Percentiles rank a stretch among this genome's conserved stretches.
phyloP scores from a whole-genome alignment of 345 rosid genomes.

The Eucalyptus erythrocorys region DNA sequence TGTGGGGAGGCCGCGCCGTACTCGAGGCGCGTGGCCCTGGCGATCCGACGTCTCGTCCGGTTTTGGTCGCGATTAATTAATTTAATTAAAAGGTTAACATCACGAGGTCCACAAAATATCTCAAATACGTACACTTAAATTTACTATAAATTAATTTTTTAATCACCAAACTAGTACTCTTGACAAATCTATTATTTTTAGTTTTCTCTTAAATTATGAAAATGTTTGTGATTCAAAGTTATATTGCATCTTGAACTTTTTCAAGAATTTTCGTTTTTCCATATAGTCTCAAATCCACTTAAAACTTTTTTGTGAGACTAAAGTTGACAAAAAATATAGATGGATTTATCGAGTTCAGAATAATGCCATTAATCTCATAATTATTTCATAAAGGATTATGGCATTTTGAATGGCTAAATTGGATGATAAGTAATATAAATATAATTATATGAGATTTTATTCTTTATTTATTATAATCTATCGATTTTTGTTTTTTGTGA shows the following conservation, averaged over 20 bases:
- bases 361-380: no score
- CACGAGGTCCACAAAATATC: no score
- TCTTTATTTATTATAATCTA: rapidly evolving
- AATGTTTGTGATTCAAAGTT: rapidly evolving
- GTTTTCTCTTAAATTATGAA: no score
- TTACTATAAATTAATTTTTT: no score
- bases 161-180: no score
- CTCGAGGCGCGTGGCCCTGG: neutral
- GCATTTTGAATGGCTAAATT: rapidly evolving
- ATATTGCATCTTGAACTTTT: no score
- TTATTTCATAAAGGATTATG: rapidly evolving
- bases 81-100: neutral
- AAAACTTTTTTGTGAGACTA: rapidly evolving
- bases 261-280: rapidly evolving
- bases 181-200: no score
- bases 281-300: no score
- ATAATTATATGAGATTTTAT: rapidly evolving
- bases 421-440: rapidly evolving
- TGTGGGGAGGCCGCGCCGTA: neutral
- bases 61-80: neutral
- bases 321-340: rapidly evolving
- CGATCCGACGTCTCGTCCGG: neutral
- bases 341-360: no score
- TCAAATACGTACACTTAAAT: no score
- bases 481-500: rapidly evolving